phyloP scores from a whole-genome alignment of 169 alveolate species.

The Cryptosporidium bovis region DNA sequence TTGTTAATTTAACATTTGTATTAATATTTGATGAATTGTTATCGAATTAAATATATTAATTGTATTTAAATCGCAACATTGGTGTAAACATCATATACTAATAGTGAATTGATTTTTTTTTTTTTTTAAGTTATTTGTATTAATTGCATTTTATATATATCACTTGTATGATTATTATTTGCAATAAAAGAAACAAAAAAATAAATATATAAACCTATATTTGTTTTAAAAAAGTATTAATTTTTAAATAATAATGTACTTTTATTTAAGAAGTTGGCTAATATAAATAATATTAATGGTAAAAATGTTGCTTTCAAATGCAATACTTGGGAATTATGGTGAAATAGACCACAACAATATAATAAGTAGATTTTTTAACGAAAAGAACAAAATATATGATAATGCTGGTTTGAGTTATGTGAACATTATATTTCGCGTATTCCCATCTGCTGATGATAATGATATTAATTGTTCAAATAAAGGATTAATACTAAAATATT shows the following conservation, averaged over 20 bases:
- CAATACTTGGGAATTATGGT: constrained; percentile 56
- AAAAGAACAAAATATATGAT: constrained; percentile 9
- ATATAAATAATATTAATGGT: not conserved
- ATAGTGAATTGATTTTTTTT: too few species aligned
- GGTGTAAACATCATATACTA: too few species aligned
- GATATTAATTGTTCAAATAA: not conserved
- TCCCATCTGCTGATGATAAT: constrained; percentile 8
- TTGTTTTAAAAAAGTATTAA: too few species aligned
- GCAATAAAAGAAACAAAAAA: too few species aligned
- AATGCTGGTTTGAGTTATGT: not conserved
- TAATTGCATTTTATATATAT: too few species aligned
- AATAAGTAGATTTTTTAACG: constrained; percentile 12
- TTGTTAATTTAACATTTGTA: not conserved
- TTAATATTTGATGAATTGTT: too few species aligned
- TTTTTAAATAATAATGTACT: not conserved
- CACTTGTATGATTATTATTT: too few species aligned
- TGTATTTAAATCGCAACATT: too few species aligned
- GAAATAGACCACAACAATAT: constrained; percentile 8
- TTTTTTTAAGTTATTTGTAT: too few species aligned
- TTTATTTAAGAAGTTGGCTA: not conserved
- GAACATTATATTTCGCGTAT: constrained; percentile 38
- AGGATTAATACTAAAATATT: constrained; percentile 26
- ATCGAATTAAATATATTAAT: too few species aligned
- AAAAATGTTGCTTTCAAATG: constrained; percentile 48
- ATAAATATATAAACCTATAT: too few species aligned